These are phyloP conservation scores for Ascochyta lentis DNA, from an alignment of 2,329 filamentous ascomycete genomes.

Conservation along the genomic window DNA sequence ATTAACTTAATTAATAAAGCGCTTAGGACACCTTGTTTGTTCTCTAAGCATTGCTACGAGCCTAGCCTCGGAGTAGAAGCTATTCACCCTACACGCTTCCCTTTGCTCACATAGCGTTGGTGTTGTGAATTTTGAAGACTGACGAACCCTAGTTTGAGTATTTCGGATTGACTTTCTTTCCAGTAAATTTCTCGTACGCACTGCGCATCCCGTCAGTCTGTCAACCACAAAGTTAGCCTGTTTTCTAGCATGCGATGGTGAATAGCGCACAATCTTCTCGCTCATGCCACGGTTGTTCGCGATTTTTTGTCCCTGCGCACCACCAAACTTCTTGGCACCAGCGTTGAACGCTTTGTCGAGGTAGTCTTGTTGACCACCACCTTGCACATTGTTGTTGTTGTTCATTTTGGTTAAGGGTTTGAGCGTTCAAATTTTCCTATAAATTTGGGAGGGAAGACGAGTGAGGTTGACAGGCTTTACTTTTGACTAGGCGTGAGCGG, in stretches of 20 bases:
- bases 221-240: not conserved
- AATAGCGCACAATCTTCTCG: constrained; percentile 46
- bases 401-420: not conserved
- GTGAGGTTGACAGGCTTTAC: not conserved
- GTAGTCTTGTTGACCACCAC: constrained; percentile 13
- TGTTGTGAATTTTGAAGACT: too few relatives aligned
- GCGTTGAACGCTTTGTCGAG: constrained; percentile 51
- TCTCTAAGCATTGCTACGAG: too few relatives aligned
- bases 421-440: not conserved
- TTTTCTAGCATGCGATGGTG: not conserved
- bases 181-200: constrained; percentile 59
- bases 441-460: not conserved
- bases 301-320: constrained; percentile 41
- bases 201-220: constrained; percentile 57
- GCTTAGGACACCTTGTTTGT: too few relatives aligned
- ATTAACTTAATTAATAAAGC: too few relatives aligned
- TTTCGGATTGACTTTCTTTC: constrained; percentile 57
- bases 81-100: too few relatives aligned
- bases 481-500: not conserved
- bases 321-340: constrained; percentile 55
- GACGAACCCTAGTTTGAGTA: constrained; percentile 52
- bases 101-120: too few relatives aligned
- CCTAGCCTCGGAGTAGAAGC: too few relatives aligned
- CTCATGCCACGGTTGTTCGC: constrained; percentile 48
- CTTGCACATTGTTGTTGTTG: constrained; percentile 14